A percentile compares a stretch with the other conserved stretches of the same genome.
Evolutionary conservation across 495 filamentous ascomycete species (phyloP).

Genomic region (Opeltia flavorubescens): DNA sequence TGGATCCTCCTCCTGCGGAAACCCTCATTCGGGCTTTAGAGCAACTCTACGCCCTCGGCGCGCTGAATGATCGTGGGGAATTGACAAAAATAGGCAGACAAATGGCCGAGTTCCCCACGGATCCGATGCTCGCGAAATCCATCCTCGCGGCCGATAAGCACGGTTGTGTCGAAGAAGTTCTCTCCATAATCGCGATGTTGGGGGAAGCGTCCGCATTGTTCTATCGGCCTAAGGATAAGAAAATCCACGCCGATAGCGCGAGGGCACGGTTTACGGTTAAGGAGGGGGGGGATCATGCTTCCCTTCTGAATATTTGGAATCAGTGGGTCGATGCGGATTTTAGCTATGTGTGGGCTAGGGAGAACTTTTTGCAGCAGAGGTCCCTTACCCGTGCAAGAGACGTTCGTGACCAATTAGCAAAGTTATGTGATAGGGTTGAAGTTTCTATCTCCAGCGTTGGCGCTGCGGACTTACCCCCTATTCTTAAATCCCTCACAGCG

Average conservation of each 20-base stretch:
- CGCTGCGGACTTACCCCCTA: constrained; percentile 53
- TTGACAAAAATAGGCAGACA: constrained; percentile 86
- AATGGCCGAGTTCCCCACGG: constrained; percentile 94
- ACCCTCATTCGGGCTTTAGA: constrained; percentile 84
- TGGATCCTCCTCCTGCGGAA: constrained; percentile 86
- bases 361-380: constrained; percentile 90
- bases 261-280: constrained; percentile 84
- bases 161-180: constrained; percentile 85
- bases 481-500: constrained; percentile 75
- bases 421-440: constrained; percentile 88
- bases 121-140: constrained; percentile 83
- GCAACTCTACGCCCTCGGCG: constrained; percentile 81
- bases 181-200: constrained; percentile 91
- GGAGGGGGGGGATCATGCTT: constrained; percentile 84
- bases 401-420: constrained; percentile 86
- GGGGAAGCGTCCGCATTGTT: constrained; percentile 79
- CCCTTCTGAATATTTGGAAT: constrained; percentile 91
- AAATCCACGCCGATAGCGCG: constrained; percentile 86
- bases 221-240: constrained; percentile 95
- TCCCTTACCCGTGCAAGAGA: constrained; percentile 76
- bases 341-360: constrained; percentile 72
- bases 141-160: constrained; percentile 82
- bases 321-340: constrained; percentile 94
- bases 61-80: constrained; percentile 77
- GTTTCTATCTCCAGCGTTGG: constrained; percentile 59